phyloP scores from a whole-genome alignment of 805 yeast genomes.

The Saturnispora galanensis region DNA sequence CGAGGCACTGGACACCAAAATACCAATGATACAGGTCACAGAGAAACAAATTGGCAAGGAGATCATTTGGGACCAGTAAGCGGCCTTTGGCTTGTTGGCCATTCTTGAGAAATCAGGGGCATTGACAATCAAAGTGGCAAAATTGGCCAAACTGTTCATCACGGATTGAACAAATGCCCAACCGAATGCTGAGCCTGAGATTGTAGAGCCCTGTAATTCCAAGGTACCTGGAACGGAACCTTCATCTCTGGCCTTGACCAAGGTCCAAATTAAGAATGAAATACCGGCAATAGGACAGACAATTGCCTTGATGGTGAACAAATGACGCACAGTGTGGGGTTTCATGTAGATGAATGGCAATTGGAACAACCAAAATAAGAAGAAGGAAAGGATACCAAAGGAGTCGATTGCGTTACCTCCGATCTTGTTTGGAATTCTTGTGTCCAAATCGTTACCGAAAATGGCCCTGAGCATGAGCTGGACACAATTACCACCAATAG shows the following conservation, averaged over 20 bases:
- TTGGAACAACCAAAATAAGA: conserved; percentile 72
- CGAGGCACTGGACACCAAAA: conserved; percentile 75
- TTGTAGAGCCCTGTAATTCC: conserved; percentile 32
- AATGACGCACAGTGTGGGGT: conserved; percentile 74
- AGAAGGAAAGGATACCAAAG: conserved; percentile 63
- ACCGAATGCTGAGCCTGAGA: conserved; percentile 53
- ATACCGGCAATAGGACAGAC: conserved; percentile 78
- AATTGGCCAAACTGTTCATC: conserved; percentile 77
- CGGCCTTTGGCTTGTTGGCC: conserved; percentile 46
- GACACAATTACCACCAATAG: conserved; percentile 79
- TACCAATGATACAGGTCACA: conserved; percentile 75
- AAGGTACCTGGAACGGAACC: conserved; percentile 51
- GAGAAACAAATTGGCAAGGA: conserved; percentile 74
- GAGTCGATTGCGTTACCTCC: conserved; percentile 46
- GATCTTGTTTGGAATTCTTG: conserved; percentile 54
- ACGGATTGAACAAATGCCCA: conserved; percentile 78
- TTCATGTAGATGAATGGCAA: conserved; percentile 74
- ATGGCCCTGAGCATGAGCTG: conserved; percentile 67
- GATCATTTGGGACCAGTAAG: conserved; percentile 48
- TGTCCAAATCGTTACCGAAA: conserved; percentile 55
- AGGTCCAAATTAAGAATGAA: conserved; percentile 75
- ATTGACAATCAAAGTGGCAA: conserved; percentile 80
- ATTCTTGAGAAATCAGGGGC: conserved; percentile 87
- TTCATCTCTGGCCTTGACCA: conserved; percentile 69
- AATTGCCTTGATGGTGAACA: conserved; percentile 74